A percentile compares a stretch with the other conserved stretches of the same genome.
These are phyloP conservation scores for Meredithiella fracta DNA, from an alignment of 2,329 filamentous ascomycete species.

Conservation along the genomic window DNA sequence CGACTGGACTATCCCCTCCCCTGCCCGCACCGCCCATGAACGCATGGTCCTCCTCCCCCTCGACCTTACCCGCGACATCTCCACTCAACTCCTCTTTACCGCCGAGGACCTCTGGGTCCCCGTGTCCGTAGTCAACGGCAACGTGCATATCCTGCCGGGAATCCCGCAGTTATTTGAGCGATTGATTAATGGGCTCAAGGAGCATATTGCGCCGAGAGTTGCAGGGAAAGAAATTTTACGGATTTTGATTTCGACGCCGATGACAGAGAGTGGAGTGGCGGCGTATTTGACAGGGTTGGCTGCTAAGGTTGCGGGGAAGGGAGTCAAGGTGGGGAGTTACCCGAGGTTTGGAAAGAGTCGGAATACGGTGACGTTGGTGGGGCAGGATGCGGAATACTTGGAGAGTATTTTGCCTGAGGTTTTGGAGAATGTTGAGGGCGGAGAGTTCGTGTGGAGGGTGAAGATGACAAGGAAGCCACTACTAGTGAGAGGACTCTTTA, in stretches of 20 bases:
- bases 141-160: conserved; percentile 83
- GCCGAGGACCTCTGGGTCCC: conserved; percentile 81
- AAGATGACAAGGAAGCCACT: conserved; percentile 35
- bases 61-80: conserved; percentile 46
- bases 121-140: conserved; percentile 74
- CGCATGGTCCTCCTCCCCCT: conserved; percentile 81
- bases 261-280: conserved; percentile 74
- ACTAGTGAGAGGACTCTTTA: background rate
- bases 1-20: conserved; percentile 69
- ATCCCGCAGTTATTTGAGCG: conserved; percentile 69
- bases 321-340: conserved; percentile 90
- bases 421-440: conserved; percentile 57
- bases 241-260: conserved; percentile 70
- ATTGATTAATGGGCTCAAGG: conserved; percentile 62
- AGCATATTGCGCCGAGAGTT: conserved; percentile 51
- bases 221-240: conserved; percentile 58
- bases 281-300: conserved; percentile 69
- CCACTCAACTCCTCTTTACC: conserved; percentile 64
- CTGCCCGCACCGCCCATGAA: conserved; percentile 62
- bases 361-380: conserved; percentile 83
- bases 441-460: conserved; percentile 55
- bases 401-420: conserved; percentile 55
- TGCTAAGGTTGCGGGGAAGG: conserved; percentile 51
- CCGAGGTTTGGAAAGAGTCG: conserved; percentile 74
- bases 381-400: conserved; percentile 57